Percentiles rank a stretch among this genome's conserved stretches.
Evolutionary conservation across 2,329 filamentous ascomycete species (phyloP).

Genomic region (Berkeleyomyces basicola): DNA sequence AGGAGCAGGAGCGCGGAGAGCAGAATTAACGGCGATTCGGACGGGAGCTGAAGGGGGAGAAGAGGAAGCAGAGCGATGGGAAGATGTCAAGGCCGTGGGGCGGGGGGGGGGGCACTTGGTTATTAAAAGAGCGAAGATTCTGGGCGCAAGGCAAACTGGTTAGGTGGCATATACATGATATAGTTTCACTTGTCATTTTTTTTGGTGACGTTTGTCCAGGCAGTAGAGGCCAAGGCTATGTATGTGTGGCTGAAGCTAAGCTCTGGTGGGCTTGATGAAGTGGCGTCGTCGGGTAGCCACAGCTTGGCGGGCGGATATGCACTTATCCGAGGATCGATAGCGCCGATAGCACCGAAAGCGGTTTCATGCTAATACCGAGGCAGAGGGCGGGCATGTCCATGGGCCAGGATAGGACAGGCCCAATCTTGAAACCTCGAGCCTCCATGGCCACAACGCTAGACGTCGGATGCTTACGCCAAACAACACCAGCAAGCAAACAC

Average conservation of each 20-base stretch:
- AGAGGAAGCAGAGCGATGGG: neutral
- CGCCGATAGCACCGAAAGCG: slow-evolving; percentile 5
- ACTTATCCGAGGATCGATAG: neutral
- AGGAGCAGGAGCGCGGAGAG: neutral
- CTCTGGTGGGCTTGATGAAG: neutral
- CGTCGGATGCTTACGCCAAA: neutral
- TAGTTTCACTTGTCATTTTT: neutral
- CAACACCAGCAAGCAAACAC: neutral
- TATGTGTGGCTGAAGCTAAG: neutral
- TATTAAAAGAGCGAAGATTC: neutral
- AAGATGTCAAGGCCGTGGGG: neutral
- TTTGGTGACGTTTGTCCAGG: slow-evolving; percentile 1
- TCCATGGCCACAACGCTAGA: neutral
- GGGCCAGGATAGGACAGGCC: neutral
- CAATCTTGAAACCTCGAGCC: neutral
- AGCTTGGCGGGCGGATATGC: neutral
- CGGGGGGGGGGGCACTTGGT: neutral
- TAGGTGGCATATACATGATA: neutral
- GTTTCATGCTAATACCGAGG: slow-evolving; percentile 1
- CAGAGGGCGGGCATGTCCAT: neutral
- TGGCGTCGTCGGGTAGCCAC: neutral
- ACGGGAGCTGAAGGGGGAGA: neutral
- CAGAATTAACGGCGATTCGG: neutral
- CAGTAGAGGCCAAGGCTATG: neutral
- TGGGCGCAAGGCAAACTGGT: neutral